Evolutionary conservation across 2,329 filamentous ascomycete genomes (phyloP), one percentile per base, ranked within the genome.

Genomic region (Thelonectria rubi): DNA sequence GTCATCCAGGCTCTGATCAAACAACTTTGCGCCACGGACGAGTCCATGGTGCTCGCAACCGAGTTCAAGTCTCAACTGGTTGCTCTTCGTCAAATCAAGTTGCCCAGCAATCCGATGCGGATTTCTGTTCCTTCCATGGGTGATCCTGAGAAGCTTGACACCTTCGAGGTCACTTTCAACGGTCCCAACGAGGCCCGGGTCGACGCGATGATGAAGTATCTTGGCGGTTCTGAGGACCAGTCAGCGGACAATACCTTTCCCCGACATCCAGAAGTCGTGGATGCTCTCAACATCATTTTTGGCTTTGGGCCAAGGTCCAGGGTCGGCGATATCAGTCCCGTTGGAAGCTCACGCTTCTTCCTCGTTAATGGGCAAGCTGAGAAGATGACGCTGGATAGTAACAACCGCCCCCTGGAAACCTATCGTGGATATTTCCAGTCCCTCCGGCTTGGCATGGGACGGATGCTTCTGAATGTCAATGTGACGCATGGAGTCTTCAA

Each of bases 361-460:
- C 78, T 83, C 0, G 69, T 81, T 49, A 73, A 76, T 8, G 46
- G 71, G 12, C 7, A 37, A 37, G 34, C 34, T 3, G 55, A 65
- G 1, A 47, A 15, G 64, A 69, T 1, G 75, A 78, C 20, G 66
- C 63, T 1, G 45, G 58, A 0, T 55, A 70, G 0, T 66, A 68
- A 68, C 2, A n/a, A 12, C 0, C 74, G 73, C 11, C 68, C 75
- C 8, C 74, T 83, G 18, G 46, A 75, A 8, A 78, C 83, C 30
- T 74, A 82, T 1, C 80, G 84, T 15, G 85, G 85, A 1, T 86
- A 83, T 65, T 86, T 86, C 58, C 82, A 85, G 68, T 86, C 84
- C 32, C 78, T 82, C 3, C 82, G 84, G 6, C 75, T 84, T 1
- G 81, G 81, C 0, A 87, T 85, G 0, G 84, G 83, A 2, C 77